Evolutionary conservation across 192 early-diverging fungal species (phyloP).

Genomic region (Endogone sp.): DNA sequence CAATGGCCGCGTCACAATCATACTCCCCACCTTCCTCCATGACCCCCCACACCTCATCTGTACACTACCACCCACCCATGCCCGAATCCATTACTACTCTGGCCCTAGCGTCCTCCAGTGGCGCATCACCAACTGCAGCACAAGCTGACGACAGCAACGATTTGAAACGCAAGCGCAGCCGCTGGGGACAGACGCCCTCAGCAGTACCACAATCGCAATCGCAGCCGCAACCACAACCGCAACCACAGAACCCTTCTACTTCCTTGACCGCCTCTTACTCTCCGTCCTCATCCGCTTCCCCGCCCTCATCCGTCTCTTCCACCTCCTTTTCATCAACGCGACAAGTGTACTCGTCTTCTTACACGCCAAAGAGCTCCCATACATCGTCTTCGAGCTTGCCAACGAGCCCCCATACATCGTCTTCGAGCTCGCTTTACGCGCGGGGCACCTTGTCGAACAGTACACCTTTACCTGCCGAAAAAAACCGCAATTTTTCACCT

Average conservation of each 20-base stretch:
- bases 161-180: slow-evolving; percentile 20
- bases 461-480: neutral
- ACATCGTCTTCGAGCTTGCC: no score
- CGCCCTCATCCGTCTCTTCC: neutral
- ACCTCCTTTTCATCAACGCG: neutral
- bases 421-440: neutral
- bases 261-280: neutral
- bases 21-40: neutral
- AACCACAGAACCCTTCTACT: neutral
- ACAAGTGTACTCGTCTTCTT: slow-evolving; percentile 7
- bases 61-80: neutral
- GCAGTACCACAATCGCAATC: neutral
- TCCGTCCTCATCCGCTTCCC: slow-evolving; percentile 6
- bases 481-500: neutral
- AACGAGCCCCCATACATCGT: neutral
- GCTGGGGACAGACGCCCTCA: slow-evolving; percentile 17
- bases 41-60: neutral
- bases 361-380: neutral
- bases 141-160: slow-evolving; percentile 7
- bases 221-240: neutral
- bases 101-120: neutral
- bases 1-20: neutral
- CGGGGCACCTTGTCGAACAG: neutral
- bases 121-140: neutral
- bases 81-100: neutral